Base-by-base conservation (phyloP, 257 asterid genomes). In the Nemophila menziesii region DNA sequence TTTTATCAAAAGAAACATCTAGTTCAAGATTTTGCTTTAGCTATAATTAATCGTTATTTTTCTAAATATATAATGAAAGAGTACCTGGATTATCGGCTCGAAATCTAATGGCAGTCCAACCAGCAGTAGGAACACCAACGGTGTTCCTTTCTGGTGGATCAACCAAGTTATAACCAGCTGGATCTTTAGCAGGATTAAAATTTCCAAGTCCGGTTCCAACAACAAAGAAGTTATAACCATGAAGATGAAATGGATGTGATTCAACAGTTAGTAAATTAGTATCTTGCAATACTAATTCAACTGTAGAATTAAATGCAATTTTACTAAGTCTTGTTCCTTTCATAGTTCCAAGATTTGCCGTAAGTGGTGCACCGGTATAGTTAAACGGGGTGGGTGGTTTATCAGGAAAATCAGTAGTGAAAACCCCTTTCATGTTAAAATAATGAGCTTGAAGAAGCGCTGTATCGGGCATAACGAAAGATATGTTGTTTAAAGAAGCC, bases 11-110 rank as follows among this genome's bases (percentile, higher is more conserved):
- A 20, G 14, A 41, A 41, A 16, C n/a, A n/a, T n/a, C n/a, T n/a
- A n/a, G n/a, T n/a, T n/a, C n/a, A n/a, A n/a, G n/a, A n/a, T n/a
- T n/a, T n/a, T n/a, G n/a, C n/a, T n/a, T n/a, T n/a, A n/a, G n/a
- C n/a, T n/a, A n/a, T n/a, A n/a, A n/a, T n/a, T n/a, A n/a, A n/a
- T n/a, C n/a, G n/a, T n/a, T n/a, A n/a, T n/a, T n/a, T n/a, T n/a
- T 9, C 4, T 24, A 24, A 24, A 24, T 24, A 9, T 9, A 2
- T 29, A 29, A 29, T 7, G 36, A 37, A 18, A 2, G 18, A 17
- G 24, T 51, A 73, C 77, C 81, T 56, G 74, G 81, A 59, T 73
- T 73, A 43, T 73, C 81, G n/a, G 77, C 81, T 40, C 63, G 45
- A 50, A 69, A 73, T 1, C 81, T 66, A 22, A 69, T 73, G 22